Percentiles rank a stretch among this genome's conserved stretches.
Evolutionary conservation across 2,329 filamentous ascomycete species (phyloP).

Genomic region (Aureobasidium melanogenum): DNA sequence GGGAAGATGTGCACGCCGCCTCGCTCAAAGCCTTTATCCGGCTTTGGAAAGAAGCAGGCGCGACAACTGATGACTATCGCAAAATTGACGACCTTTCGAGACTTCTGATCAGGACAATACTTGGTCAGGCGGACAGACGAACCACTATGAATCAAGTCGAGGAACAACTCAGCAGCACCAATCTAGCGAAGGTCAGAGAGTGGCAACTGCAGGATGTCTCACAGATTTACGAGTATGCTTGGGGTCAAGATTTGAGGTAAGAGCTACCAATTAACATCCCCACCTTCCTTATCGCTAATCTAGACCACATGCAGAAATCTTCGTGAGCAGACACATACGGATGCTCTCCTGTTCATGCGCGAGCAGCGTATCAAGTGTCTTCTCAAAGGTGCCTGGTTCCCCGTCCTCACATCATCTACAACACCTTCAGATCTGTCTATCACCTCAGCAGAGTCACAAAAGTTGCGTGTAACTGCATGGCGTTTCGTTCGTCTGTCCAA

Average conservation of each 20-base stretch:
- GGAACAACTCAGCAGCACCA: conserved; percentile 78
- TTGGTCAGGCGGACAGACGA: conserved; percentile 70
- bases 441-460: conserved; percentile 35
- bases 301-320: conserved; percentile 49
- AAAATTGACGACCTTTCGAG: conserved; percentile 88
- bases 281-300: background rate
- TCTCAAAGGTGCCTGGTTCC: conserved; percentile 84
- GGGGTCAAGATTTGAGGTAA: conserved; percentile 73
- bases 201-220: conserved; percentile 91
- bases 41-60: conserved; percentile 84
- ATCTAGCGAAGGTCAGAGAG: conserved; percentile 67
- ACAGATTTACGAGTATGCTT: conserved; percentile 85
- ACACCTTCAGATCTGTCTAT: conserved; percentile 16
- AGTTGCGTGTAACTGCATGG: conserved; percentile 48
- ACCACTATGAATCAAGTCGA: conserved; percentile 83
- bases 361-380: conserved; percentile 90
- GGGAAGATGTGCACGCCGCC: conserved; percentile 81
- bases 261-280: background rate
- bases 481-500: conserved; percentile 83
- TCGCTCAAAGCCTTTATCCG: conserved; percentile 81
- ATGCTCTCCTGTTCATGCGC: conserved; percentile 92
- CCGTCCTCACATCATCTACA: conserved; percentile 42
- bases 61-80: conserved; percentile 77
- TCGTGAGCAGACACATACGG: conserved; percentile 82
- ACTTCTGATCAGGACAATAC: conserved; percentile 81